Conservation (phyloP, 345 rosid species). For the Hirschfeldia incana region DNA sequence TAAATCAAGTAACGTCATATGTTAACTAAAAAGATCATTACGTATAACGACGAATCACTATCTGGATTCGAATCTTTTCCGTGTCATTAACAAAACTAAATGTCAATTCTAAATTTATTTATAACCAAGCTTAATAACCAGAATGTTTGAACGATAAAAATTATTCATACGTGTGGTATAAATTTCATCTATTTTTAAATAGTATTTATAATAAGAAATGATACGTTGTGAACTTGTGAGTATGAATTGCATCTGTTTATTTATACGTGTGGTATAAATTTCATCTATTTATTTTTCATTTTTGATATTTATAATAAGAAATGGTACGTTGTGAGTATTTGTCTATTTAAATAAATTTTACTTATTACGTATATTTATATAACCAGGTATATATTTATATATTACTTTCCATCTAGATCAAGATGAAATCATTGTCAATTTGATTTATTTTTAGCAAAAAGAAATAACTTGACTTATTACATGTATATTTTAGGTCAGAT, state of each 20-base stretch:
- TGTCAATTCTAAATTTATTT: neutral
- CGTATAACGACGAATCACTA: neutral
- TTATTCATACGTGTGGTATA: neutral
- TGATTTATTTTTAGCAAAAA: neutral
- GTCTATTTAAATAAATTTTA: neutral
- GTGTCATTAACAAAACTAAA: neutral
- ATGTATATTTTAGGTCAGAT: neutral
- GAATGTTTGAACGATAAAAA: neutral
- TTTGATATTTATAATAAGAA: neutral
- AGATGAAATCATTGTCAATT: conserved; percentile 32
- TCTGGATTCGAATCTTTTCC: neutral
- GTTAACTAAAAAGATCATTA: neutral
- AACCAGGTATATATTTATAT: neutral
- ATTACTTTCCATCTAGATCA: conserved; percentile 2
- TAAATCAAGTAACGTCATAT: neutral
- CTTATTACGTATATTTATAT: neutral
- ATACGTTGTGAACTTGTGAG: neutral
- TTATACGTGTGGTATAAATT: neutral
- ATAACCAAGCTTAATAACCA: neutral
- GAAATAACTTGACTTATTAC: no score
- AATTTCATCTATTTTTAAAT: neutral
- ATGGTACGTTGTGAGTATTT: neutral
- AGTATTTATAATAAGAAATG: neutral
- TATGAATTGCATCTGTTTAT: neutral
- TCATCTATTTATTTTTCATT: neutral